These are phyloP conservation scores for Lactifluus echinatus DNA, from an alignment of 768 basidiomycete genomes.

Conservation along the genomic window DNA sequence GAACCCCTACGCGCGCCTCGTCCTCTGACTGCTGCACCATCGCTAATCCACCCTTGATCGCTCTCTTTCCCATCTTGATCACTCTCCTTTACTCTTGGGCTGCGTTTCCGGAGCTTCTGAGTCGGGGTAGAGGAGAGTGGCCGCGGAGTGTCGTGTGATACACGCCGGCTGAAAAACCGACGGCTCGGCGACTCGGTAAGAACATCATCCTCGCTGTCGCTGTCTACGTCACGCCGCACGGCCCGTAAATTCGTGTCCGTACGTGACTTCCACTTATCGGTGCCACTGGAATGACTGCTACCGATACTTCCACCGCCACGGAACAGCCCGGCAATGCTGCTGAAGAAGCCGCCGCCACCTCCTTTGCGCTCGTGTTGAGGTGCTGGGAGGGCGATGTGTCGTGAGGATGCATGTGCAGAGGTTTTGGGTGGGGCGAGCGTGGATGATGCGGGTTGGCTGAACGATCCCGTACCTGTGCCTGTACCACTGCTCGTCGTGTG, in stretches of 20 bases:
- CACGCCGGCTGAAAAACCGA: slow-evolving; percentile 9
- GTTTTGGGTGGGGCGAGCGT: slow-evolving; percentile 1
- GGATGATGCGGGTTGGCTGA: slow-evolving; percentile 10
- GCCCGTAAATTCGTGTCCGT: slow-evolving; percentile 30
- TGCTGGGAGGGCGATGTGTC: not conserved
- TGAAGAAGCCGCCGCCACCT: slow-evolving; percentile 13
- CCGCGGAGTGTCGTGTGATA: slow-evolving; percentile 4
- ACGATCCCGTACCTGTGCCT: slow-evolving; percentile 17
- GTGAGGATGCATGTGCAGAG: not conserved
- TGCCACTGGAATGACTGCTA: not conserved
- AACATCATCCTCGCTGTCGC: slow-evolving; percentile 25
- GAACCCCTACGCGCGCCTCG: slow-evolving; percentile 13
- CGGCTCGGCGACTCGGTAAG: not conserved
- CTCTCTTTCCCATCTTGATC: slow-evolving; percentile 14
- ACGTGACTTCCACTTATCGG: slow-evolving; percentile 30
- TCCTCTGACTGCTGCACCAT: slow-evolving; percentile 13
- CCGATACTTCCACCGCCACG: not conserved
- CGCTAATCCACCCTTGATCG: slow-evolving; percentile 20
- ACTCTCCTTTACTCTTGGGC: not conserved
- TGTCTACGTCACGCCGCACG: slow-evolving; percentile 22
- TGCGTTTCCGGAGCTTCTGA: slow-evolving; percentile 9
- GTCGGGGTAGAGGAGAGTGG: not conserved
- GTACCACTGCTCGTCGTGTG: slow-evolving; percentile 18
- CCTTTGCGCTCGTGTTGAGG: slow-evolving; percentile 12
- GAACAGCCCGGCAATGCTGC: slow-evolving; percentile 16